A percentile compares a stretch with the other conserved stretches of the same genome.
Conservation (phyloP, 192 early-diverging fungal species). For the Gigaspora rosea region DNA sequence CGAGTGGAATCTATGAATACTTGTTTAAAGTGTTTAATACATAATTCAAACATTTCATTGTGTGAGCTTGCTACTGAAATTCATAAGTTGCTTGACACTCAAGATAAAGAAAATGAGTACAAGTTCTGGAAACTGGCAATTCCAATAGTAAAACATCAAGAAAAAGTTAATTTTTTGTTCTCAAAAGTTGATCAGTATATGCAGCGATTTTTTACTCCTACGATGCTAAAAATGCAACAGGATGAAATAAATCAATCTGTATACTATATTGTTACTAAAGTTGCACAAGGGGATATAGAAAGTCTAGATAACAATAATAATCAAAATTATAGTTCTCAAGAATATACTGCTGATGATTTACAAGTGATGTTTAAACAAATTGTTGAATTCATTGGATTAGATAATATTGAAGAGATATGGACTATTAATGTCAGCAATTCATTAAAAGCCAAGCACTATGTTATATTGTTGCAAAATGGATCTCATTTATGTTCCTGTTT, state of each 20-base stretch:
- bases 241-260: too few relatives aligned
- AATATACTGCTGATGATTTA: neutral
- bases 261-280: too few relatives aligned
- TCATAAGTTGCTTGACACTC: neutral
- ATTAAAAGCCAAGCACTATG: neutral
- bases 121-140: neutral
- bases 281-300: too few relatives aligned
- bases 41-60: slow-evolving; percentile 5
- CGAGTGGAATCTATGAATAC: neutral
- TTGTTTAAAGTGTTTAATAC: neutral
- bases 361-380: neutral
- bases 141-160: neutral
- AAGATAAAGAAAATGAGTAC: slow-evolving; percentile 9
- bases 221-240: too few relatives aligned
- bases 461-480: neutral
- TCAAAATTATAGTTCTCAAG: too few relatives aligned
- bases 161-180: neutral
- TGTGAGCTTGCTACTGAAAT: neutral
- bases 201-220: too few relatives aligned
- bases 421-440: neutral
- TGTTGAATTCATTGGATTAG: neutral
- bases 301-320: too few relatives aligned
- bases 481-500: neutral
- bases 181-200: neutral
- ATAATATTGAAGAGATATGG: neutral